Percentiles rank a stretch among this genome's conserved stretches.
These are phyloP conservation scores for Coprinopsis strossmayeri DNA, from an alignment of 768 basidiomycete genomes.

Conservation along the genomic window DNA sequence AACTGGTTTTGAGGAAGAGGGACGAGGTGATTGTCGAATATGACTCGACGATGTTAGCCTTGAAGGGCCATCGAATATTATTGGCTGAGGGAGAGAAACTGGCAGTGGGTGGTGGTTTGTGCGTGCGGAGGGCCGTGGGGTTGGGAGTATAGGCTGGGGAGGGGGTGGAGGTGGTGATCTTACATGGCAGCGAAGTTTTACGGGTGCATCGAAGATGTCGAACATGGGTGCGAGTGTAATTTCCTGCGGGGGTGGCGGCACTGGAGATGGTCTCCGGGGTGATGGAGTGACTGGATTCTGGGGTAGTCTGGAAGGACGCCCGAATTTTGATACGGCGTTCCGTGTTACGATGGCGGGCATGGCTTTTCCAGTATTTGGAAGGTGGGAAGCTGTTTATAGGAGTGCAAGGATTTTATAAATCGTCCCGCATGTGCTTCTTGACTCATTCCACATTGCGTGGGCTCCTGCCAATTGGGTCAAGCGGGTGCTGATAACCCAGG, in stretches of 20 bases:
- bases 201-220: constrained; percentile 48
- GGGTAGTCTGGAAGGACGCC: not conserved
- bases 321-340: not conserved
- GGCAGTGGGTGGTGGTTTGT: constrained; percentile 3
- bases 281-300: too few species aligned
- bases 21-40: too few species aligned
- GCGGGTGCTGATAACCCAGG: not conserved
- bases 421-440: not conserved
- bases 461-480: not conserved
- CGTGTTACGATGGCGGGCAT: not conserved
- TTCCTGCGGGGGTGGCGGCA: constrained; percentile 18
- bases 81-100: not conserved
- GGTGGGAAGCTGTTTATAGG: constrained; percentile 3
- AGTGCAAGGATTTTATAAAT: not conserved
- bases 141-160: constrained; percentile 11
- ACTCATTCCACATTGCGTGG: not conserved
- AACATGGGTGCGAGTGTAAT: constrained; percentile 29
- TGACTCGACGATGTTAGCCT: not conserved
- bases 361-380: constrained; percentile 1
- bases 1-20: not conserved
- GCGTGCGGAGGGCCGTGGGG: constrained; percentile 13
- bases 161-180: constrained; percentile 22
- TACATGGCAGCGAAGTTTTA: constrained; percentile 27
- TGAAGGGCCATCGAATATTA: constrained; percentile 22
- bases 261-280: too few species aligned